Evolutionary conservation across 108 stramenopile genomes (phyloP).

Genomic region (Chaetoceros muelleri): DNA sequence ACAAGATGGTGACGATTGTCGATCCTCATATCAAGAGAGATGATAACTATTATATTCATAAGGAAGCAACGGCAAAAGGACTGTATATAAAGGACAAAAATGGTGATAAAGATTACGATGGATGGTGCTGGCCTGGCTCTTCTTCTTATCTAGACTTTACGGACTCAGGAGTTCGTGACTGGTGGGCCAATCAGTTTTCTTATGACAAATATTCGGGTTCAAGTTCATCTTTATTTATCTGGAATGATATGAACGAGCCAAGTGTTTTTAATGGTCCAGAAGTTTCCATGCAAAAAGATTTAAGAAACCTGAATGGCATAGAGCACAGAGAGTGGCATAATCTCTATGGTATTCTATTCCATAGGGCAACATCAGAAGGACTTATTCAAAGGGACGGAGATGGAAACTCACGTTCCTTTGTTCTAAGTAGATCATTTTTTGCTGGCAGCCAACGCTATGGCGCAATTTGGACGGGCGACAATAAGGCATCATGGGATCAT

Average conservation of each 20-base stretch:
- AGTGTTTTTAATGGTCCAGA: conserved; percentile 99
- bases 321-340: conserved; percentile 99
- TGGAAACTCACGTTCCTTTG: conserved; percentile 87
- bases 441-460: conserved; percentile 94
- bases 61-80: conserved; percentile 85
- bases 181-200: conserved; percentile 96
- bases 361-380: conserved; percentile 92
- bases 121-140: conserved; percentile 99
- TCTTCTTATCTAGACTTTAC: conserved; percentile 99
- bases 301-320: conserved; percentile 72
- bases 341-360: conserved; percentile 96
- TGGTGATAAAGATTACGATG: conserved; percentile 91
- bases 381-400: conserved; percentile 58
- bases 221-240: conserved; percentile 87
- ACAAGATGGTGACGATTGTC: conserved; percentile 98
- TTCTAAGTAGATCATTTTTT: conserved; percentile 93
- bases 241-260: conserved; percentile 99
- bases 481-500: conserved; percentile 91
- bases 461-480: conserved; percentile 99
- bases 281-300: conserved; percentile 93
- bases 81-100: conserved; percentile 92
- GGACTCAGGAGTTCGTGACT: conserved; percentile 71
- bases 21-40: conserved; percentile 99
- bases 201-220: conserved; percentile 90
- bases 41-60: conserved; percentile 85